Conservation (phyloP, 2,329 filamentous ascomycete genomes). For the Bipolaris bicolor region DNA sequence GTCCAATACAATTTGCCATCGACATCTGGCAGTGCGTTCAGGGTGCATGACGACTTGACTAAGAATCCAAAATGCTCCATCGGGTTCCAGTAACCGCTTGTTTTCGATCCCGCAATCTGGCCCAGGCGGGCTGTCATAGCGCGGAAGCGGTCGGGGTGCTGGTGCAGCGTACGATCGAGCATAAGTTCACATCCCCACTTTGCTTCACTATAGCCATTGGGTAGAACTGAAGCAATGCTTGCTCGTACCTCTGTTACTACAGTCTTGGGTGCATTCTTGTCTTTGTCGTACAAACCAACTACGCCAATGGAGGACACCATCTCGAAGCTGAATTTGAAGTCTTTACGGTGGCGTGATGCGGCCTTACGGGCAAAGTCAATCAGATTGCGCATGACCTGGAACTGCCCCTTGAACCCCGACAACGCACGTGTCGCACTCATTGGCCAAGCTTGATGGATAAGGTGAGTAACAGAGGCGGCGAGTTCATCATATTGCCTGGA, state of each 20-base stretch:
- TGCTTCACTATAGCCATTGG: constrained; percentile 59
- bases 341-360: constrained; percentile 14
- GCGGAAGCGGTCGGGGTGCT: constrained; percentile 52
- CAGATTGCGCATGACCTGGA: constrained; percentile 59
- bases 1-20: constrained; percentile 45
- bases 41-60: constrained; percentile 57
- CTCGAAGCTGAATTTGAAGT: constrained; percentile 44
- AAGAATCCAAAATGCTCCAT: constrained; percentile 59
- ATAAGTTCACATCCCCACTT: constrained; percentile 60
- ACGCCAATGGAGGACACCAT: constrained; percentile 52
- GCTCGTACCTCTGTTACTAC: constrained; percentile 55
- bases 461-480: constrained; percentile 51
- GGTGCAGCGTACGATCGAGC: constrained; percentile 56
- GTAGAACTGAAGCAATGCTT: constrained; percentile 49
- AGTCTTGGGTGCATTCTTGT: constrained; percentile 13
- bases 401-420: constrained; percentile 58
- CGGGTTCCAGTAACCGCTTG: constrained; percentile 62
- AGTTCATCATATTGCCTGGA: constrained; percentile 49
- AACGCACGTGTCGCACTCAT: constrained; percentile 62
- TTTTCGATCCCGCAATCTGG: constrained; percentile 60
- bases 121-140: constrained; percentile 55
- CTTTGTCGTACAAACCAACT: constrained; percentile 42
- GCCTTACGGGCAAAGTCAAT: constrained; percentile 52
- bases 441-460: constrained; percentile 62
- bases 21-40: constrained; percentile 50